Evolutionary conservation across 2,329 filamentous ascomycete species (phyloP).

Genomic region (Botrytis byssoidea): DNA sequence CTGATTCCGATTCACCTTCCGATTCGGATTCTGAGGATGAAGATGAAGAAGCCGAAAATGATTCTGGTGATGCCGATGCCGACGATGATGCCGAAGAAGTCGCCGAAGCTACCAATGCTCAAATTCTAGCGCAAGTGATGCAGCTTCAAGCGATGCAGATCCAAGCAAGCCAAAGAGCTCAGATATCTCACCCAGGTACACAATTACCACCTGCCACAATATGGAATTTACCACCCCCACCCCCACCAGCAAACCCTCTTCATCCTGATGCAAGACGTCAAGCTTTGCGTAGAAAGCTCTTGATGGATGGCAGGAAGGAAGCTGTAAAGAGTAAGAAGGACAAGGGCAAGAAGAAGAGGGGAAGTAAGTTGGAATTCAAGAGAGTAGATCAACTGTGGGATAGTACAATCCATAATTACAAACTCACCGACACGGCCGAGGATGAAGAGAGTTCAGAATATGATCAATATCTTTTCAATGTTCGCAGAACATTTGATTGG

Average conservation of each 20-base stretch:
- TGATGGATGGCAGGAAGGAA: slow-evolving; percentile 34
- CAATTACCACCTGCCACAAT: neutral
- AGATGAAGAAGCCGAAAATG: slow-evolving; percentile 18
- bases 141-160: slow-evolving; percentile 34
- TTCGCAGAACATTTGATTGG: slow-evolving; percentile 79
- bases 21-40: slow-evolving; percentile 35
- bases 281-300: slow-evolving; percentile 30
- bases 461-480: slow-evolving; percentile 78
- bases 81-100: slow-evolving; percentile 23
- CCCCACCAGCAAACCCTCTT: slow-evolving; percentile 19
- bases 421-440: slow-evolving; percentile 64
- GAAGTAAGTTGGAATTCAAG: slow-evolving; percentile 63
- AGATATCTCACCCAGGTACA: slow-evolving; percentile 23
- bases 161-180: slow-evolving; percentile 23
- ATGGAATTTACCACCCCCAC: slow-evolving; percentile 19
- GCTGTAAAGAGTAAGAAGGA: slow-evolving; percentile 44
- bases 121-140: slow-evolving; percentile 32
- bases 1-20: slow-evolving; percentile 38
- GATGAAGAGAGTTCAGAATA: slow-evolving; percentile 65
- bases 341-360: slow-evolving; percentile 42
- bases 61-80: slow-evolving; percentile 16
- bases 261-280: slow-evolving; percentile 28
- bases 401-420: slow-evolving; percentile 61
- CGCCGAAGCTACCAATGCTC: slow-evolving; percentile 22
- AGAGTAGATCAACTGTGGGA: slow-evolving; percentile 64